These are phyloP conservation scores for Amylostereum areolatum DNA, from an alignment of 1,284 basidiomycete species.

Conservation along the genomic window DNA sequence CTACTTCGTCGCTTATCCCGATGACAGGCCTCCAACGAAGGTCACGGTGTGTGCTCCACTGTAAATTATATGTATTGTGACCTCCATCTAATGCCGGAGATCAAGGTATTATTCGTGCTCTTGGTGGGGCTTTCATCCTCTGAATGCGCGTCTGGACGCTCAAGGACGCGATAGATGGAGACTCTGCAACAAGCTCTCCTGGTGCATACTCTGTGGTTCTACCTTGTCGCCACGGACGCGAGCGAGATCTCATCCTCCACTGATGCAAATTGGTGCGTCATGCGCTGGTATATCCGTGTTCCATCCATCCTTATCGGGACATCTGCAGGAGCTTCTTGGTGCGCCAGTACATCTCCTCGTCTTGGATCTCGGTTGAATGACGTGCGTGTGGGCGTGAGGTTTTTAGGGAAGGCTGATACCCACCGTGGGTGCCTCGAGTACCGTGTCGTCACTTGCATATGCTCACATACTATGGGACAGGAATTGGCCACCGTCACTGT, in stretches of 20 bases:
- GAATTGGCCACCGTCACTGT: neutral
- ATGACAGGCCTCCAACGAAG: neutral
- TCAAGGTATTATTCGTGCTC: neutral
- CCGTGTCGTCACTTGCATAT: neutral
- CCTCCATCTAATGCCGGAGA: neutral
- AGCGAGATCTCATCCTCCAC: neutral
- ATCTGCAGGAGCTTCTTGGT: neutral
- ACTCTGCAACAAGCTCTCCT: neutral
- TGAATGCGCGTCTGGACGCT: neutral
- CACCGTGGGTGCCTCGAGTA: neutral
- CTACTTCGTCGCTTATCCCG: neutral
- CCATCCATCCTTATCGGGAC: neutral
- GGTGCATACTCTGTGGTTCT: neutral
- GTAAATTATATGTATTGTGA: neutral
- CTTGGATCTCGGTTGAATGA: no score
- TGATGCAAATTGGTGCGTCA: neutral
- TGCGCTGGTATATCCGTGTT: neutral
- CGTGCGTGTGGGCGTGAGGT: no score
- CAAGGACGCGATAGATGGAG: neutral
- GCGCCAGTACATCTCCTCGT: neutral
- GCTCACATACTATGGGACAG: neutral
- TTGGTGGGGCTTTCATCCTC: neutral
- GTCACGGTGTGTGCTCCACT: neutral
- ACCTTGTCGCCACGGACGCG: neutral
- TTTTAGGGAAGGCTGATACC: neutral